Evolutionary conservation across 495 filamentous ascomycete species (phyloP).

Genomic region (Xylaria venustula): DNA sequence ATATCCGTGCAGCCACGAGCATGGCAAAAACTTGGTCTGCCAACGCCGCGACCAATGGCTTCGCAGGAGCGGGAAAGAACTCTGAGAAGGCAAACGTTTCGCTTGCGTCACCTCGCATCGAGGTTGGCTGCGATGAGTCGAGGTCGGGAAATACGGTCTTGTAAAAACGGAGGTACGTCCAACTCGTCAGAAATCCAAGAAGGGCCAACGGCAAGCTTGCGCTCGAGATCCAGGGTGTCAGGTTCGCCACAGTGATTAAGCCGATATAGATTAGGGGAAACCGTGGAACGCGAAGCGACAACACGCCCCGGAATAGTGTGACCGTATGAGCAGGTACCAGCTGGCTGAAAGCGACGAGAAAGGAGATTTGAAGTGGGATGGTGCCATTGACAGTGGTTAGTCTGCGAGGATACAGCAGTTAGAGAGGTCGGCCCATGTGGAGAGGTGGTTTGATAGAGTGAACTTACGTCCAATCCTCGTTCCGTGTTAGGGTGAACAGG

Average conservation of each 20-base stretch:
- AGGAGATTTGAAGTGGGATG: conserved; percentile 84
- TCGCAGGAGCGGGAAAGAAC: conserved; percentile 88
- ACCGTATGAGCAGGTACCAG: conserved; percentile 98
- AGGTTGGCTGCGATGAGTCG: conserved; percentile 60
- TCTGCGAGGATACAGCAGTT: conserved; percentile 39
- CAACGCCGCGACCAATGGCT: conserved; percentile 71
- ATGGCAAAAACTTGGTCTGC: conserved; percentile 71
- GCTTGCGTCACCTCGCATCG: conserved; percentile 80
- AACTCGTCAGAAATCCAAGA: conserved; percentile 81
- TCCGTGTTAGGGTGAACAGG: conserved; percentile 67
- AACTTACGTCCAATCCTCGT: conserved; percentile 68
- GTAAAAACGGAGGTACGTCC: conserved; percentile 97
- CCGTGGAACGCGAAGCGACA: conserved; percentile 85
- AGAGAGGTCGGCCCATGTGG: conserved; percentile 15
- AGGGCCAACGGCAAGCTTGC: conserved; percentile 79
- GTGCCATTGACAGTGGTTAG: conserved; percentile 81
- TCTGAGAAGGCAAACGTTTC: conserved; percentile 94
- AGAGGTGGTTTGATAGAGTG: not conserved
- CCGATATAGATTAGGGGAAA: conserved; percentile 87
- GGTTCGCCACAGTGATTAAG: conserved; percentile 69
- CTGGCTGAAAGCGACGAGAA: conserved; percentile 97
- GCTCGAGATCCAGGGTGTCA: conserved; percentile 79
- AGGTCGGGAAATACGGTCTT: conserved; percentile 66
- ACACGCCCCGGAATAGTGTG: conserved; percentile 77
- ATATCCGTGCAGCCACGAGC: conserved; percentile 70